phyloP scores from a whole-genome alignment of 2,329 filamentous ascomycete genomes.

The Trichophyton simii region DNA sequence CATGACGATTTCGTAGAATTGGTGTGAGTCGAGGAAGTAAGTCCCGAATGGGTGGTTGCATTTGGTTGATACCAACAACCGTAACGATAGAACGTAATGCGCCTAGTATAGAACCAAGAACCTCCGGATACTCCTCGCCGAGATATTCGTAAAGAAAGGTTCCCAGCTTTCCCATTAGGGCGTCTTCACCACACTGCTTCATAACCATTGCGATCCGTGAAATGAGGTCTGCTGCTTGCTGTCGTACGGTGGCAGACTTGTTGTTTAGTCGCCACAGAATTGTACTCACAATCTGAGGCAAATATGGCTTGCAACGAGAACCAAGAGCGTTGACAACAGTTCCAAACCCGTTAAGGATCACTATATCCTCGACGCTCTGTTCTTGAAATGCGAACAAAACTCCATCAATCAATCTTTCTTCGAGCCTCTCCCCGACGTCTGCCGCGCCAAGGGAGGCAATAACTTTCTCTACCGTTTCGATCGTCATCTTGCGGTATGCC shows the following conservation, averaged over 20 bases:
- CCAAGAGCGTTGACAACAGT: conserved; percentile 94
- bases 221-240: conserved; percentile 92
- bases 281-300: conserved; percentile 92
- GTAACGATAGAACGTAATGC: conserved; percentile 93
- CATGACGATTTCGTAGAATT: conserved; percentile 95
- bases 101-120: conserved; percentile 89
- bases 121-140: conserved; percentile 96
- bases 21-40: conserved; percentile 87
- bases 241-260: conserved; percentile 89
- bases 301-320: conserved; percentile 85
- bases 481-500: conserved; percentile 96
- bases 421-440: conserved; percentile 81
- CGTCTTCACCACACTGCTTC: conserved; percentile 96
- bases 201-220: conserved; percentile 97
- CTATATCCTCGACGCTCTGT: conserved; percentile 88
- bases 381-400: conserved; percentile 96
- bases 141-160: conserved; percentile 95
- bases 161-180: conserved; percentile 87
- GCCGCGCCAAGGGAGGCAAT: conserved; percentile 86
- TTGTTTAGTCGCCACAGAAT: conserved; percentile 96
- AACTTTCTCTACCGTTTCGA: conserved; percentile 94
- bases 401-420: conserved; percentile 88
- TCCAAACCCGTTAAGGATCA: conserved; percentile 94
- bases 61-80: conserved; percentile 92
- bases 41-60: conserved; percentile 97